These are phyloP conservation scores for Spathaspora passalidarum DNA, from an alignment of 805 yeast species.

Conservation along the genomic window DNA sequence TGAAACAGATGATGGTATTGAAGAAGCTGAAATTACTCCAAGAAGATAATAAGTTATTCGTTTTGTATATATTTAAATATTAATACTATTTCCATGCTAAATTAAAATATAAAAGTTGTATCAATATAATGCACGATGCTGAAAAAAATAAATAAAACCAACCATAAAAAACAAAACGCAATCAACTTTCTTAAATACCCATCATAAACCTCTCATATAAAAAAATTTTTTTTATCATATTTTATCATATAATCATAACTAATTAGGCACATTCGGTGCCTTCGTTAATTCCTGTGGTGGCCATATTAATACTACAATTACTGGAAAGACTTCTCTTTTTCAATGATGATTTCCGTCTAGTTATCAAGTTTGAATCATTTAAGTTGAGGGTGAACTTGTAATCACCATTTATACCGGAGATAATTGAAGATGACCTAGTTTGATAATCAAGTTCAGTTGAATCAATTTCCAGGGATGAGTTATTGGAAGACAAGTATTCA, in stretches of 20 bases:
- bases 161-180: not conserved
- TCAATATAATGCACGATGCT: not conserved
- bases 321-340: conserved; percentile 1
- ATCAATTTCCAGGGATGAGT: conserved; percentile 13
- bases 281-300: not conserved
- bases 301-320: not conserved
- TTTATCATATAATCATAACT: not conserved
- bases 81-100: not conserved
- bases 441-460: conserved; percentile 21
- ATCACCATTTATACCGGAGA: conserved; percentile 38
- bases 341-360: conserved; percentile 46
- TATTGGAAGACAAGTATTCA: conserved; percentile 15
- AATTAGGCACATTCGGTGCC: conserved; percentile 2
- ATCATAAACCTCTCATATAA: not conserved
- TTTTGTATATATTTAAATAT: not conserved
- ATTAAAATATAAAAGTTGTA: not conserved
- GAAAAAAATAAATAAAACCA: conserved; percentile 1
- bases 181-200: not conserved
- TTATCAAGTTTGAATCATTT: conserved; percentile 61
- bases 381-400: conserved; percentile 56
- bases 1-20: conserved; percentile 53
- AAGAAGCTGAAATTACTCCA: conserved; percentile 34
- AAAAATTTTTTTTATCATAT: not conserved
- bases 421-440: conserved; percentile 38
- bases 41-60: not conserved